Evolutionary conservation across 2,329 filamentous ascomycete species (phyloP).

Genomic region (Pseudopyricularia javanii): DNA sequence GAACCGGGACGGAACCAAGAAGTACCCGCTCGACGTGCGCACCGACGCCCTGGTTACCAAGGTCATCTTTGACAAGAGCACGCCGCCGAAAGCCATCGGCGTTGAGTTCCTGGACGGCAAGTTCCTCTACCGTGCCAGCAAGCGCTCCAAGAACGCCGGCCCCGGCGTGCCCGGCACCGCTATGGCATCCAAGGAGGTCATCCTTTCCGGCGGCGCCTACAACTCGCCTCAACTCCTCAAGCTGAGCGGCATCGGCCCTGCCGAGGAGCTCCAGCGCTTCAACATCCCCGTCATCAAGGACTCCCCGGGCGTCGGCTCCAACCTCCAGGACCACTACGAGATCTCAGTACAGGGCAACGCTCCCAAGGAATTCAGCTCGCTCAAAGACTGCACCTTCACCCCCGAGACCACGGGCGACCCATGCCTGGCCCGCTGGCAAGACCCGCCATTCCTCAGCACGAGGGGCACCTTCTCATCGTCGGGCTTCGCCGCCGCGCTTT

Average conservation of each 20-base stretch:
- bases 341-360: too few relatives aligned
- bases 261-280: slow-evolving; percentile 20
- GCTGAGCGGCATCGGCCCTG: slow-evolving; percentile 29
- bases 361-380: too few relatives aligned
- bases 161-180: slow-evolving; percentile 8
- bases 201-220: slow-evolving; percentile 32
- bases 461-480: slow-evolving; percentile 17
- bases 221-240: slow-evolving; percentile 34
- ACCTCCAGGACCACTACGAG: slow-evolving; percentile 44
- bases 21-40: slow-evolving; percentile 28
- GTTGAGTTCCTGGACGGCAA: slow-evolving; percentile 20
- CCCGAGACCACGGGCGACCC: slow-evolving; percentile 15
- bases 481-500: slow-evolving; percentile 14
- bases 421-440: slow-evolving; percentile 13
- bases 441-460: slow-evolving; percentile 14
- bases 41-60: slow-evolving; percentile 22
- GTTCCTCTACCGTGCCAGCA: slow-evolving; percentile 23
- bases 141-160: slow-evolving; percentile 11
- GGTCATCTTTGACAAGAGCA: slow-evolving; percentile 21
- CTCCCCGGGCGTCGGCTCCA: slow-evolving; percentile 50
- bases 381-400: too few relatives aligned
- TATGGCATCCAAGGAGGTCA: slow-evolving; percentile 28
- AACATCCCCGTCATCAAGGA: slow-evolving; percentile 17
- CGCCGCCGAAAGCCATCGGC: slow-evolving; percentile 13
- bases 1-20: slow-evolving; percentile 19